phyloP scores from a whole-genome alignment of 140 eudicot genomes.

The Oenanthe javanica region DNA sequence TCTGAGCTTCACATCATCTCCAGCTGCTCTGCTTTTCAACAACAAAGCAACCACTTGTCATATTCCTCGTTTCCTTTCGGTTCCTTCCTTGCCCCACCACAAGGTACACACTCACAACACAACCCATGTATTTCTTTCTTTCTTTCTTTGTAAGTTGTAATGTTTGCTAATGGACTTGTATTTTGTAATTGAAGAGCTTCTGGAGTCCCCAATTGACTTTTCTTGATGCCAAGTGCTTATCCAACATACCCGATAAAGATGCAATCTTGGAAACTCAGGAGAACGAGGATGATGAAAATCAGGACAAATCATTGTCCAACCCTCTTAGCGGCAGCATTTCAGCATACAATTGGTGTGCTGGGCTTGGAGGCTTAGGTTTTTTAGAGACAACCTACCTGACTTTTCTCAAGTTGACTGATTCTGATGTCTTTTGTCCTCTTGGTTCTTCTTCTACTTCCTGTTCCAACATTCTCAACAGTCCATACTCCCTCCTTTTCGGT shows the following conservation, averaged over 20 bases:
- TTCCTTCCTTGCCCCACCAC: slow-evolving; percentile 19
- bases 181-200: slow-evolving; percentile 20
- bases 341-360: slow-evolving; percentile 80
- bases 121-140: neutral
- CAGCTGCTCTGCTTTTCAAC: neutral
- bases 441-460: slow-evolving; percentile 80
- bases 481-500: slow-evolving; percentile 75
- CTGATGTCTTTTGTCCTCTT: slow-evolving; percentile 79
- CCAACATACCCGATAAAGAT: slow-evolving; percentile 29
- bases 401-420: slow-evolving; percentile 57
- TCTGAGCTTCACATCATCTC: neutral
- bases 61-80: slow-evolving; percentile 6
- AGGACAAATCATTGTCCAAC: neutral
- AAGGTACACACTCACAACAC: slow-evolving; percentile 25
- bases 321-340: slow-evolving; percentile 39
- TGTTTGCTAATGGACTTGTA: neutral
- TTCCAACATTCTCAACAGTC: slow-evolving; percentile 65
- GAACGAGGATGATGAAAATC: neutral
- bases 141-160: neutral
- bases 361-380: slow-evolving; percentile 74
- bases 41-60: neutral
- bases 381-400: slow-evolving; percentile 73
- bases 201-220: slow-evolving; percentile 21
- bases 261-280: slow-evolving; percentile 12
- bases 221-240: slow-evolving; percentile 38